Evolutionary conservation across 1,139 yeast species (phyloP), one percentile per base, ranked within the genome.

Genomic region (Williopsis jadinii): DNA sequence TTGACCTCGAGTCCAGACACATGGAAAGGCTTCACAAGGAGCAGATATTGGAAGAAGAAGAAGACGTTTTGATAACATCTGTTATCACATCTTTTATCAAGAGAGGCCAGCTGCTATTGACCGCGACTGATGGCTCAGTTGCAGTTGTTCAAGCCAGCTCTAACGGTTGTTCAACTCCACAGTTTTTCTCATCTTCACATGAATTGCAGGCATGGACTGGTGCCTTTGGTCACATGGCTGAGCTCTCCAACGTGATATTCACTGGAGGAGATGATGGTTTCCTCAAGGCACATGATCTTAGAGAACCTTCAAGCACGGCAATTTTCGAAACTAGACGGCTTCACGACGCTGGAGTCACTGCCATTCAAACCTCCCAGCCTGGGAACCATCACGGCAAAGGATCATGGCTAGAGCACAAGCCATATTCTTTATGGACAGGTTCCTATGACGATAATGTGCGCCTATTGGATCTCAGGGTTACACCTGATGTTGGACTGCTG

Each of bases 221-320:
- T 4, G 75, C 77, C 2, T 84, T 82, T 66, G 92, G 92, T 1
- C 72, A 72, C 41, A 52, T 68, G 11, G 75, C 75, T 4, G 73
- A 73, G 8, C 56, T 82, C 26, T 58, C 67, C 9, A 65, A 78
- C 46, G 80, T 84, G 0, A 70, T 87, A 0, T 84, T 80, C 54
- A 79, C 95, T 2, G 98, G 97, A 2, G 97, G 97, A 11, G 98
- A 92, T 59, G 97, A 92, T 61, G 73, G 84, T 8, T 67, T 70
- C 26, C 62, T 92, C 11, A 76, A 80, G 19, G 92, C 94, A 1
- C 90, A 83, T 56, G 97, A 88, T 59, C 43, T 74, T 11, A 66
- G 96, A 37, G 47, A 66, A n/a, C 56, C 58, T 8, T 62, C 71
- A 0, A 50, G 54, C 2, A 59, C 53, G 15, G 49, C 59, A 5